Conservation (phyloP, 768 basidiomycete genomes). For the Kwoniella sp. region DNA sequence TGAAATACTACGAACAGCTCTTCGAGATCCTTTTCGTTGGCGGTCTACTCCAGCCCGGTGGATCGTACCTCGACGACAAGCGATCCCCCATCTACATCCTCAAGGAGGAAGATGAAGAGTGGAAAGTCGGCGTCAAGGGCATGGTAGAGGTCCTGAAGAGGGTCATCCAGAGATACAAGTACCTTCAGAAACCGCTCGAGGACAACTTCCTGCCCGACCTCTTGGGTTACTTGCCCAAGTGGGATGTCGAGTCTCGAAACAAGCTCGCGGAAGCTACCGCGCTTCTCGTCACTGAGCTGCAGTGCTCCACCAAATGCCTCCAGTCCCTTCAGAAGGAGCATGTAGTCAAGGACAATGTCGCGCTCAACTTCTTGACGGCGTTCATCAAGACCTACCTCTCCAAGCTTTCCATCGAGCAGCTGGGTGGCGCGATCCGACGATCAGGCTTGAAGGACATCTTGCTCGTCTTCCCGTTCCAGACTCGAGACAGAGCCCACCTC, state of each 20-base stretch:
- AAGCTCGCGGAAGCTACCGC: conserved; percentile 82
- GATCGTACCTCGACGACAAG: conserved; percentile 78
- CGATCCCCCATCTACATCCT: conserved; percentile 73
- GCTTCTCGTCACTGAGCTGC: conserved; percentile 79
- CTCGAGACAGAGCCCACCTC: conserved; percentile 70
- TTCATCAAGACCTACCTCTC: conserved; percentile 79
- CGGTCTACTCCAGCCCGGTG: conserved; percentile 94
- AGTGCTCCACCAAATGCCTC: conserved; percentile 75
- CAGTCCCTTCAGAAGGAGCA: conserved; percentile 87
- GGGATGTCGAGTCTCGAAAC: conserved; percentile 73
- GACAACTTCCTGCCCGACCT: conserved; percentile 77
- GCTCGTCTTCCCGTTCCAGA: conserved; percentile 82
- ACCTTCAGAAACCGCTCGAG: conserved; percentile 96
- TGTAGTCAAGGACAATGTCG: conserved; percentile 88
- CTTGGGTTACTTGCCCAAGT: conserved; percentile 73
- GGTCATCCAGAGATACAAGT: conserved; percentile 97
- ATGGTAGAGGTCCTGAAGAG: conserved; percentile 94
- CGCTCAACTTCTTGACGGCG: conserved; percentile 72
- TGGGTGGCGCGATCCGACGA: conserved; percentile 76
- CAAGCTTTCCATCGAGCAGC: conserved; percentile 86
- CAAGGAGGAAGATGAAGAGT: conserved; percentile 60
- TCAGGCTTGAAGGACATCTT: conserved; percentile 78
- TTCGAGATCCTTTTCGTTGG: conserved; percentile 96
- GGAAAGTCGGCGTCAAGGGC: conserved; percentile 70
- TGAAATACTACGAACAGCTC: conserved; percentile 95